Base-by-base conservation (phyloP, 2,329 filamentous ascomycete species). In the Diaporthe sp. region DNA sequence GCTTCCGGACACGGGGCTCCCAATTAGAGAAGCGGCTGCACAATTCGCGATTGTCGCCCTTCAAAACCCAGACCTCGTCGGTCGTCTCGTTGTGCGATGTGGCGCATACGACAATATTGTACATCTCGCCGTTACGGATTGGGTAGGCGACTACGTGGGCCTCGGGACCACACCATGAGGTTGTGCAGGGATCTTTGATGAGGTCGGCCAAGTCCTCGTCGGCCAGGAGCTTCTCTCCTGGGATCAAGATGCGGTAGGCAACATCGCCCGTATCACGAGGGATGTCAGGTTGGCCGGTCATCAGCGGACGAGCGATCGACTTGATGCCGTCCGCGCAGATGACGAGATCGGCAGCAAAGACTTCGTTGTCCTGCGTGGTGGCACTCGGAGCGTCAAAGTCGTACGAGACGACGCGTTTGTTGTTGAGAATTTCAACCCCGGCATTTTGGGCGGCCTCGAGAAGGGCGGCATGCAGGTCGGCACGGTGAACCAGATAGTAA, bases 401-500 rank as follows among this genome's bases (percentile, higher is more conserved):
- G n/a, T 81, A 80, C 1, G 72, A 45, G 2, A 72, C 68, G 2
- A 82, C 81, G 9, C 77, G 42, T 81, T 2, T 81, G 81, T 8
- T 80, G 35, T 28, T 61, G 38, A 40, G 57, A 13, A 61, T 61
- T 12, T 40, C 35, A 28, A 61, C n/a, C 22, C 57, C n/a, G 7
- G 57, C n/a, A 77, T 77, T 78, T 13, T 74, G 22, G 8, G 79
- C 80, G 0, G 80, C 79, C 33, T 78, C 70, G 25, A 83, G 77
- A 25, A 84, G 77, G 9, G 79, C 80, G 3, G 78, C 78, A 74
- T 83, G 82, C 19, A 84, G 80, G 68, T 83, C 82, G 19, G 81
- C 82, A n/a, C 82, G 80, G 73, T 84, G 82, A 7, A 82, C 79
- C 4, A 82, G 76, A 67, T 82, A 82, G 58, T 84, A 84, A 0